Evolutionary conservation across 139 green algal species (phyloP).

Genomic region (Mychonastes homosphaera): DNA sequence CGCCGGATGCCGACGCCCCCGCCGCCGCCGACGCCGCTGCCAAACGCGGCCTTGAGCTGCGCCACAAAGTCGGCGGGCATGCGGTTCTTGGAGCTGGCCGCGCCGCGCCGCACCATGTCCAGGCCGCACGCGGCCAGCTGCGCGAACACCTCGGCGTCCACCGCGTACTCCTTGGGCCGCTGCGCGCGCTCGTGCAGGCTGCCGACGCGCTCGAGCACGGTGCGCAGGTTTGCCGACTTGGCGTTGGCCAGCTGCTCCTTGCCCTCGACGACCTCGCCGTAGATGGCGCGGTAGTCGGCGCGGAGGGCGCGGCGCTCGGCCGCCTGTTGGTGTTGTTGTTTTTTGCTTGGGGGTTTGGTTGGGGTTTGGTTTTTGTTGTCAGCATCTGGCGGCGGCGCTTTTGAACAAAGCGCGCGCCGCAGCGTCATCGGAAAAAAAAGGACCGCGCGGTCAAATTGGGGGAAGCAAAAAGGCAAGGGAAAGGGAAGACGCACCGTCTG

Average conservation of each 20-base stretch:
- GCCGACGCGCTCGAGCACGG: conserved; percentile 4
- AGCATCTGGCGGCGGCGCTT: neutral
- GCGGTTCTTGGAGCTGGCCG: neutral
- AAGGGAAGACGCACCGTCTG: conserved; percentile 4
- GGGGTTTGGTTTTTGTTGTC: neutral
- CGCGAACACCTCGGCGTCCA: conserved; percentile 45
- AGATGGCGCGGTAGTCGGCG: neutral
- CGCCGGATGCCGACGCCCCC: too few relatives aligned
- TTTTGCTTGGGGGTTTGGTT: neutral
- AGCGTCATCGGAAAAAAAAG: neutral
- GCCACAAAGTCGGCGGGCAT: neutral
- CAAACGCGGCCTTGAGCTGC: neutral
- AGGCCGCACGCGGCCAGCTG: conserved; percentile 26
- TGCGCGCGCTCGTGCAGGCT: conserved; percentile 23
- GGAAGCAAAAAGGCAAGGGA: neutral
- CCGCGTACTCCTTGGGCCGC: conserved; percentile 40
- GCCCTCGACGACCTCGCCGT: conserved; percentile 1
- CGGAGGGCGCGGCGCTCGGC: neutral
- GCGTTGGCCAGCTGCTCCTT: conserved; percentile 9
- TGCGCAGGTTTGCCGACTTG: neutral
- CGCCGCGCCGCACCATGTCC: conserved; percentile 21
- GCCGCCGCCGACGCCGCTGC: too few relatives aligned
- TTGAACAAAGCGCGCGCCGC: conserved; percentile 3
- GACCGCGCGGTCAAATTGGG: neutral
- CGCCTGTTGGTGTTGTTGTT: neutral